Evolutionary conservation across 352 stramenopile species (phyloP).

Genomic region (Phytophthora multivora): DNA sequence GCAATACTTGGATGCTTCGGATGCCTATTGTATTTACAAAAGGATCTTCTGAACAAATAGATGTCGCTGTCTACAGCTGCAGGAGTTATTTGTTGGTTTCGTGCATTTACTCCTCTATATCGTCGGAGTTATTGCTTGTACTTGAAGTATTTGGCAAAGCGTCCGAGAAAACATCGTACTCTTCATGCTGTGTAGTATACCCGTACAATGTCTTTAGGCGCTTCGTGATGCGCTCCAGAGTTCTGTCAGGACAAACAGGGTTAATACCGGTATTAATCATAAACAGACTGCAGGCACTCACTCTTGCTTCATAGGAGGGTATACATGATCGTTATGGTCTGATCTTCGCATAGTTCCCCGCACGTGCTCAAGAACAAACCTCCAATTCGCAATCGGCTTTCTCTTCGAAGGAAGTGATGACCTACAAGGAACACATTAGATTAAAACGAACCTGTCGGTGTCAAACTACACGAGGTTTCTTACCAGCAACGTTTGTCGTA

Average conservation of each 20-base stretch:
- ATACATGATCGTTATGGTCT: constrained; percentile 15
- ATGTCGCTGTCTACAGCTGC: constrained; percentile 20
- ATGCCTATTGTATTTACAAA: constrained; percentile 10
- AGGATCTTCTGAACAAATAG: constrained; percentile 14
- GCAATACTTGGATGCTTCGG: constrained; percentile 1
- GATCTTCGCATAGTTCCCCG: constrained; percentile 27
- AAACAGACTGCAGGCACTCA: constrained; percentile 18
- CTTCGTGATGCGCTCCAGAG: constrained; percentile 62
- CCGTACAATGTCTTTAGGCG: constrained; percentile 62
- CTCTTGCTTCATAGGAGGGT: constrained; percentile 43
- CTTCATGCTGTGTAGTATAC: constrained; percentile 50
- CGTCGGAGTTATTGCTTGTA: neutral
- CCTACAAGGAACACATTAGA: constrained; percentile 28
- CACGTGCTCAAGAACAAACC: constrained; percentile 66
- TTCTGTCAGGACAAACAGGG: constrained; percentile 35
- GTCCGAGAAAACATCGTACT: constrained; percentile 46
- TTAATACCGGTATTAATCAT: neutral
- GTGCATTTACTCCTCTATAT: constrained; percentile 5
- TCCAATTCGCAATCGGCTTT: constrained; percentile 74
- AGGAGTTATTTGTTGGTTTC: constrained; percentile 4
- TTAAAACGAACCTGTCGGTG: constrained; percentile 1
- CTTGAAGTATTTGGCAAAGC: neutral
- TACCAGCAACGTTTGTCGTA: constrained; percentile 60
- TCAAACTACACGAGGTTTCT: neutral
- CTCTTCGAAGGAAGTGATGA: constrained; percentile 57